These are phyloP conservation scores for Triticum timopheevii DNA, from an alignment of 176 grass and related monocot genomes.

Conservation along the genomic window DNA sequence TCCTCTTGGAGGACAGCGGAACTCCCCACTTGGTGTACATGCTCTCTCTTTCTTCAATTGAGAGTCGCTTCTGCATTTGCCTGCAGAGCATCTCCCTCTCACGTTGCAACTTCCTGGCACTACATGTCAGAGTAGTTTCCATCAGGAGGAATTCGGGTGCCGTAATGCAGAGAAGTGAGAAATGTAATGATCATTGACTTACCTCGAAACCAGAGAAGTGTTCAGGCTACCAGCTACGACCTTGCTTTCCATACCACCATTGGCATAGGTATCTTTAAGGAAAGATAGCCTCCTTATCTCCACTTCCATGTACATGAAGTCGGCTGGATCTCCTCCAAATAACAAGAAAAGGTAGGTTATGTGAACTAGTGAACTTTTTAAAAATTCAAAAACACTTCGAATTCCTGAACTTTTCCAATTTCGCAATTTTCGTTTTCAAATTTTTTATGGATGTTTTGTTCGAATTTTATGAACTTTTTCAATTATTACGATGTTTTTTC, in stretches of 20 bases:
- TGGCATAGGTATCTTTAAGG: constrained; percentile 56
- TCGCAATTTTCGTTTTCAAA: too few species aligned
- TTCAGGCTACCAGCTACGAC: constrained; percentile 21
- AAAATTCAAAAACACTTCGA: too few species aligned
- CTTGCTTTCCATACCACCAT: constrained; percentile 44
- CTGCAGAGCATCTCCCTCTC: constrained; percentile 87
- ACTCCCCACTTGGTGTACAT: constrained; percentile 94
- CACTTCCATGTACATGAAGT: constrained; percentile 97
- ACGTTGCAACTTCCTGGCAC: constrained; percentile 68
- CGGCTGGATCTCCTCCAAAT: constrained; percentile 76
- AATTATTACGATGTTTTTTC: too few species aligned
- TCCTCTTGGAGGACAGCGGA: constrained; percentile 67
- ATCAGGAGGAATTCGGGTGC: background rate
- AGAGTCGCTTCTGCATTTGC: constrained; percentile 65
- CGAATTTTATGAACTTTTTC: too few species aligned
- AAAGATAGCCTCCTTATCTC: constrained; percentile 80
- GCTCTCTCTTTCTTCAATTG: constrained; percentile 67
- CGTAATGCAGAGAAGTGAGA: background rate
- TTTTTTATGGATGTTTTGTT: too few species aligned
- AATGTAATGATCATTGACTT: constrained; percentile 6
- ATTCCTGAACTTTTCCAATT: too few species aligned
- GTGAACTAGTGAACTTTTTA: constrained; percentile 44
- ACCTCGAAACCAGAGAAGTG: constrained; percentile 63
- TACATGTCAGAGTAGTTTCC: constrained; percentile 16
- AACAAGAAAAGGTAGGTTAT: too few species aligned